Evolutionary conservation across 106 monocot genomes (phyloP), one percentile per base, ranked within the genome.

Genomic region (Amphibolis antarctica): DNA sequence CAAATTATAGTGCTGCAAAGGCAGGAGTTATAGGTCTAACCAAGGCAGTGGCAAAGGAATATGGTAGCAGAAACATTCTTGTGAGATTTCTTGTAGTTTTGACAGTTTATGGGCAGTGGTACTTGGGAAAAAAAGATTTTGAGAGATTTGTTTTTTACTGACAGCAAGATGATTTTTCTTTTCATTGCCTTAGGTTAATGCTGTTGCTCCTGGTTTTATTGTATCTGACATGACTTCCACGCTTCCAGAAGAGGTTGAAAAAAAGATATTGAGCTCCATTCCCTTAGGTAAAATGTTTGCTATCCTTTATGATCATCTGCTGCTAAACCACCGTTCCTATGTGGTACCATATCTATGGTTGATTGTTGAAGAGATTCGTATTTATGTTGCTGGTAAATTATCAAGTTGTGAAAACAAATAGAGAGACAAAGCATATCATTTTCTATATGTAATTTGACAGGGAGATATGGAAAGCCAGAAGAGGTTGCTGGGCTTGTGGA

Each of bases 1-100:
- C 86, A n/a, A 92, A 92, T 49, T 92, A 92, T 63, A 84, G 86
- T 66, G 92, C 92, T 67, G 83, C 92, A 59, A 92, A 92, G 67
- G 92, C 92, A 11, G 92, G 92, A 44, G 83, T 92, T 62, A 92
- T 92, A 68, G 92, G 92, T 61, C 53, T 92, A 13, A 86, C 86
- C 28, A 92, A 92, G 67, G 68, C 75, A 25, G 84, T 92, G 27
- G 92, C 92, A 19, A 86, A 43, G 60, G 92, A 92, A 59, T 92
- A 86, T 82, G 86, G 79, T 42, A 84, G 86, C 73, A 83, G 92
- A 81, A 92, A 92, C 55, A 92, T 92, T 57, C 86, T 72, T 68
- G 92, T 86, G 18, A 85, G 74, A 48, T 46, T 24, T 23, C 64
- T 27, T 56, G 4, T 45, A 13, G 24, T 42, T 11, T 11, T 44